Evolutionary conservation across 768 basidiomycete species (phyloP), one percentile per base, ranked within the genome.

Genomic region (Suillus cothurnatus): DNA sequence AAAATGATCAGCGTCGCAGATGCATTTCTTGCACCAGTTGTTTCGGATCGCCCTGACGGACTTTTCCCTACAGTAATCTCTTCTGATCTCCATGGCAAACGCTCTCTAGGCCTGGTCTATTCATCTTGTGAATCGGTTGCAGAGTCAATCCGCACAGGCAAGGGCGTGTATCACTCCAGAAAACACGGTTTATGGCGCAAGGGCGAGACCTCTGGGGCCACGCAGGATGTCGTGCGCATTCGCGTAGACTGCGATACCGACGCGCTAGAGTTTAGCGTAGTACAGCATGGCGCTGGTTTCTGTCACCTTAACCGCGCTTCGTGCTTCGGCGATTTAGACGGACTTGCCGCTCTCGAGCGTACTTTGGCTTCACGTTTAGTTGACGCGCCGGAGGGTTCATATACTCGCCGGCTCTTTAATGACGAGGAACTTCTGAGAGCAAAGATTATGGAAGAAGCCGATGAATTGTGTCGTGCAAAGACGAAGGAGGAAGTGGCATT

Each of bases 381-480:
- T 39, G 84, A 86, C 31, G 94, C 97, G 0, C 95, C 95, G 0
- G 89, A 89, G 69, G 95, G 95, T 6, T 95, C 93, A 1, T 99
- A 99, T 77, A 99, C 97, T 21, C 87, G 85, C 60, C 82, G 94
- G 61, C 79, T 99, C 32, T 97, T 99, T 78, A 82, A 84, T 50
- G 93, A 98, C 73, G 79, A 89, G 6, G 85, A 83, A 55, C 83
- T 99, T n/a, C 81, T 99, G 53, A 86, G 83, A 55, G 90, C 95
- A 61, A 99, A 99, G 82, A 95, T 99, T 68, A 94, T 92, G 89
- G 97, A 99, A 77, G 97, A 99, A 76, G 97, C 97, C 0, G 93
- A 97, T 71, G 97, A 99, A 76, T 85, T 99, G n/a, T 97, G 95
- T 74, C 83, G 83, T 21, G 94, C 94, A 28, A 81, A 87, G 69